Percentiles rank a stretch among this genome's conserved stretches.
phyloP scores from a whole-genome alignment of 2,329 filamentous ascomycete species.

The Amphichorda felina region DNA sequence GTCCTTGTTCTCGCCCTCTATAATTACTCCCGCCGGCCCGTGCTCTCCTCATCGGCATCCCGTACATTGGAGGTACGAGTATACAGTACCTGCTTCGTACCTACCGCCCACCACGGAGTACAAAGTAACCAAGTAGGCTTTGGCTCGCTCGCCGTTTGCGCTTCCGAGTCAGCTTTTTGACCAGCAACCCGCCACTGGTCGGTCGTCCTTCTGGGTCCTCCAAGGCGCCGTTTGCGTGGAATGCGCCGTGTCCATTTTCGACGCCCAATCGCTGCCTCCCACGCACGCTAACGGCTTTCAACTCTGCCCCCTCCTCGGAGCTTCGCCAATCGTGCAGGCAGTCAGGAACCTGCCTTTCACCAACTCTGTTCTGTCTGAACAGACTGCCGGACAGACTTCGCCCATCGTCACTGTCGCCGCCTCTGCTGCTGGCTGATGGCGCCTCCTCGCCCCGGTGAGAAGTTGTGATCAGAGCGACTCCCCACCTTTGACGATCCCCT shows the following conservation, averaged over 20 bases:
- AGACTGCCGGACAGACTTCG: too few species aligned
- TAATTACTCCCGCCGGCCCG: too few species aligned
- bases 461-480: not conserved
- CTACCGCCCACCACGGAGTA: too few species aligned
- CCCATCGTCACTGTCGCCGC: not conserved
- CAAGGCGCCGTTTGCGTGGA: not conserved
- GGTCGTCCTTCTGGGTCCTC: too few species aligned
- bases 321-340: not conserved
- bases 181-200: too few species aligned
- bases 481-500: not conserved
- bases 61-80: too few species aligned
- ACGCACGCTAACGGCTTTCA: slow-evolving; percentile 10
- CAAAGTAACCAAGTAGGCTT: too few species aligned
- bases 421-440: slow-evolving; percentile 1
- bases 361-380: not conserved
- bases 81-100: too few species aligned
- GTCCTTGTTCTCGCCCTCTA: too few species aligned
- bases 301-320: slow-evolving; percentile 6
- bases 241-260: slow-evolving; percentile 5
- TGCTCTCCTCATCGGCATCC: too few species aligned
- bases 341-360: not conserved
- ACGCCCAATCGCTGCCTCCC: slow-evolving; percentile 18
- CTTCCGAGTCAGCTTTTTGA: too few species aligned
- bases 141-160: too few species aligned
- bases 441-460: not conserved